phyloP scores from a whole-genome alignment of 1,139 yeast genomes.

The Groenewaldozyma sp. region DNA sequence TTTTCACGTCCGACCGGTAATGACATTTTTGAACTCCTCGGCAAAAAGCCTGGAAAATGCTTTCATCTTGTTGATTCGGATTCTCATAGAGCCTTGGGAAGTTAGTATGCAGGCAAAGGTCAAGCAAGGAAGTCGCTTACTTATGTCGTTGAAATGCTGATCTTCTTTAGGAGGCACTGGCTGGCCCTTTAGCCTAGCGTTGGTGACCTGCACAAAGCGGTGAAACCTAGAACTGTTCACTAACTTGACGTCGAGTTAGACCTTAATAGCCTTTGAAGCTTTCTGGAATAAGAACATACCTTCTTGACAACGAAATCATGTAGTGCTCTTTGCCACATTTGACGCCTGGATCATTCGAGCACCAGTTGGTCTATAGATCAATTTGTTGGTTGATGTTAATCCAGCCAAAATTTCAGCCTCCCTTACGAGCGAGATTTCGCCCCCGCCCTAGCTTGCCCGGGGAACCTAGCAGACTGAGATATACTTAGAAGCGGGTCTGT shows the following conservation, averaged over 20 bases:
- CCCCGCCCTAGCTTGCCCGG: too few species aligned
- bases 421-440: too few species aligned
- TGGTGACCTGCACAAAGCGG: slow-evolving; percentile 57
- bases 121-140: background rate
- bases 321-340: slow-evolving; percentile 21
- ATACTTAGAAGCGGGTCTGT: too few species aligned
- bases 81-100: slow-evolving; percentile 11
- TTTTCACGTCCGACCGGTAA: slow-evolving; percentile 10
- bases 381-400: too few species aligned
- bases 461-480: too few species aligned
- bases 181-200: slow-evolving; percentile 42
- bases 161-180: slow-evolving; percentile 25
- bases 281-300: slow-evolving; percentile 10
- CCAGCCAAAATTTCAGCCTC: too few species aligned
- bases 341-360: too few species aligned
- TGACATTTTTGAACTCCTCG: slow-evolving; percentile 47
- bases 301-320: slow-evolving; percentile 20
- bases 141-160: background rate
- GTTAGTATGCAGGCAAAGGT: background rate
- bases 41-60: slow-evolving; percentile 57
- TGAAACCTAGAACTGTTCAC: slow-evolving; percentile 59
- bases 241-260: slow-evolving; percentile 28
- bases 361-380: too few species aligned
- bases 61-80: slow-evolving; percentile 35
- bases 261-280: background rate